A percentile compares a stretch with the other conserved stretches of the same genome.
Conservation (phyloP, 257 asterid genomes). For the Solanum okadae region DNA sequence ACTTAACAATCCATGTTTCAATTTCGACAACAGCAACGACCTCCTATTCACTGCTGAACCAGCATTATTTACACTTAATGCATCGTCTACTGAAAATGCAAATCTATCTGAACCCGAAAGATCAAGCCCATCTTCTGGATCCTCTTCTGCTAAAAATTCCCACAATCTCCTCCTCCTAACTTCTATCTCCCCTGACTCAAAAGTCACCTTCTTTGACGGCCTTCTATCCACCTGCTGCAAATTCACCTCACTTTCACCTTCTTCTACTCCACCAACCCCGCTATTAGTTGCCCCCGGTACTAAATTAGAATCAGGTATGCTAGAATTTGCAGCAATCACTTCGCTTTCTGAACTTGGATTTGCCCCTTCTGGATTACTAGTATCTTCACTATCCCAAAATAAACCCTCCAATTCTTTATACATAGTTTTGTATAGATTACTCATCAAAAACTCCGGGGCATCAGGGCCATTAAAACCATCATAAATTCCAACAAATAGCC, state of each 20-base stretch:
- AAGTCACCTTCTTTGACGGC: constrained; percentile 45
- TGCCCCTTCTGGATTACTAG: constrained; percentile 16
- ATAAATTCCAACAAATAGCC: constrained; percentile 93
- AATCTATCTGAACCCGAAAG: constrained; percentile 93
- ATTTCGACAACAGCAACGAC: constrained; percentile 64
- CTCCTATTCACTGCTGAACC: constrained; percentile 78
- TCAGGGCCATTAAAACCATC: constrained; percentile 98
- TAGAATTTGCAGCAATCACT: constrained; percentile 14
- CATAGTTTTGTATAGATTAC: constrained; percentile 79
- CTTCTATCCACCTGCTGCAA: background rate
- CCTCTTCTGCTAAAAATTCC: constrained; percentile 86
- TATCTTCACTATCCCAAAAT: constrained; percentile 73
- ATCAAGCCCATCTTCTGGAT: constrained; percentile 81
- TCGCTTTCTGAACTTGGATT: constrained; percentile 29
- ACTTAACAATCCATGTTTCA: constrained; percentile 68
- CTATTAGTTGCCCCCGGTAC: background rate
- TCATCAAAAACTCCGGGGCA: constrained; percentile 94
- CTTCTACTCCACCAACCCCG: constrained; percentile 16
- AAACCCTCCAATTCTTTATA: constrained; percentile 81
- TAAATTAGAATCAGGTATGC: constrained; percentile 12
- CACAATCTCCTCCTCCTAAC: constrained; percentile 82
- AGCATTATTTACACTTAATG: constrained; percentile 64
- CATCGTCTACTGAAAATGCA: constrained; percentile 92
- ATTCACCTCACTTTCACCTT: constrained; percentile 24
- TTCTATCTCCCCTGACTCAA: constrained; percentile 62